These are phyloP conservation scores for Fusarium circinatum DNA, from an alignment of 2,329 filamentous ascomycete species.

Conservation along the genomic window DNA sequence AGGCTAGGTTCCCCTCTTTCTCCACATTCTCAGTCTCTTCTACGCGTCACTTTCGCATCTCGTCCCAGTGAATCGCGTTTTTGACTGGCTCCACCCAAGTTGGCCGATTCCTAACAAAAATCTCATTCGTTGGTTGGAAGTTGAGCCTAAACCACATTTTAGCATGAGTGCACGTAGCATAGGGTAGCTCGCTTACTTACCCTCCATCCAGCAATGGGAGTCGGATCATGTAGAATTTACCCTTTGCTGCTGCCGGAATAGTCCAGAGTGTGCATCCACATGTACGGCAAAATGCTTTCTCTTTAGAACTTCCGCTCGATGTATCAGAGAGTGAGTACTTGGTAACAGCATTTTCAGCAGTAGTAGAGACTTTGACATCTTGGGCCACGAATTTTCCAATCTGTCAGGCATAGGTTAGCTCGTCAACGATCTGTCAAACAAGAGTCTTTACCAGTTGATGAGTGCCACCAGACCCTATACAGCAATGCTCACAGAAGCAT, in stretches of 20 bases:
- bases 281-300: conserved; percentile 41
- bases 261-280: conserved; percentile 46
- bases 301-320: conserved; percentile 39
- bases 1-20: not conserved
- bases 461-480: conserved; percentile 31
- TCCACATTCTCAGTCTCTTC: not conserved
- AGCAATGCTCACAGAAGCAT: conserved; percentile 38
- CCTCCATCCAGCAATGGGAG: conserved; percentile 37
- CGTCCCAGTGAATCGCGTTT: conserved; percentile 42
- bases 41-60: conserved; percentile 38
- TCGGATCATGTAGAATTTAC: conserved; percentile 39
- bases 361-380: conserved; percentile 19
- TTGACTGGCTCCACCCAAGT: conserved; percentile 37
- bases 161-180: not conserved
- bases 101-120: conserved; percentile 45
- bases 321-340: conserved; percentile 39
- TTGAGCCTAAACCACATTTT: conserved; percentile 12
- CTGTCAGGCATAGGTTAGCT: conserved; percentile 9
- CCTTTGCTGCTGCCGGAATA: conserved; percentile 39
- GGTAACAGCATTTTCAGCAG: not conserved
- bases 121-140: conserved; percentile 40
- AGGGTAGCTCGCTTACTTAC: conserved; percentile 27
- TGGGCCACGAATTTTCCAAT: conserved; percentile 42
- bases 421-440: accelerated
- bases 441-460: conserved; percentile 25